These are phyloP conservation scores for Proteromonas lacertae DNA, from an alignment of 352 stramenopile species.

Conservation along the genomic window DNA sequence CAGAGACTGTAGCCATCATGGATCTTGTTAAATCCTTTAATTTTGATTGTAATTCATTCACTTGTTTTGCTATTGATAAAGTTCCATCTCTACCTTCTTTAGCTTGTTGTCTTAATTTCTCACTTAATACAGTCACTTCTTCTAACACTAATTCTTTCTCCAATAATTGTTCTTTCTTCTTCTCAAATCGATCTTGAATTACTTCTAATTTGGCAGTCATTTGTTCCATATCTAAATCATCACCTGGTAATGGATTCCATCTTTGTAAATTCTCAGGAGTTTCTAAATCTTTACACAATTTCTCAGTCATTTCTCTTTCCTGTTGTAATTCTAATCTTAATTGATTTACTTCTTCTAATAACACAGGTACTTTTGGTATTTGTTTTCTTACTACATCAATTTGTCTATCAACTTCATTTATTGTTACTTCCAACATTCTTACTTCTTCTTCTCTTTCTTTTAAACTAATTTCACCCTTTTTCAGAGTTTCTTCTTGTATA, in stretches of 20 bases:
- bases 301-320: slow-evolving; percentile 39
- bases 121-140: slow-evolving; percentile 40
- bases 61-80: slow-evolving; percentile 15
- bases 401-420: slow-evolving; percentile 23
- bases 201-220: slow-evolving; percentile 32
- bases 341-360: not conserved
- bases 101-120: slow-evolving; percentile 37
- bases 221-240: slow-evolving; percentile 48
- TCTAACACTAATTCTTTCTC: slow-evolving; percentile 70
- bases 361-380: slow-evolving; percentile 13
- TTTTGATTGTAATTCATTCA: slow-evolving; percentile 31
- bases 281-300: slow-evolving; percentile 50
- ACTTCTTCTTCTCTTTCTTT: slow-evolving; percentile 34
- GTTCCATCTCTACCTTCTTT: slow-evolving; percentile 23
- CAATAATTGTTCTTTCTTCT: slow-evolving; percentile 55
- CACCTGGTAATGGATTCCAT: slow-evolving; percentile 38
- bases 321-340: slow-evolving; percentile 29
- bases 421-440: slow-evolving; percentile 27
- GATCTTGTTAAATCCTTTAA: slow-evolving; percentile 52
- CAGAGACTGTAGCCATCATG: slow-evolving; percentile 68
- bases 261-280: slow-evolving; percentile 37
- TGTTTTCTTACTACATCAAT: slow-evolving; percentile 27
- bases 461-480: slow-evolving; percentile 30
- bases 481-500: slow-evolving; percentile 11
- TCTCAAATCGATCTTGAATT: slow-evolving; percentile 37